These are phyloP conservation scores for Musa itinerans DNA, from an alignment of 176 grass and related monocot species.

Conservation along the genomic window DNA sequence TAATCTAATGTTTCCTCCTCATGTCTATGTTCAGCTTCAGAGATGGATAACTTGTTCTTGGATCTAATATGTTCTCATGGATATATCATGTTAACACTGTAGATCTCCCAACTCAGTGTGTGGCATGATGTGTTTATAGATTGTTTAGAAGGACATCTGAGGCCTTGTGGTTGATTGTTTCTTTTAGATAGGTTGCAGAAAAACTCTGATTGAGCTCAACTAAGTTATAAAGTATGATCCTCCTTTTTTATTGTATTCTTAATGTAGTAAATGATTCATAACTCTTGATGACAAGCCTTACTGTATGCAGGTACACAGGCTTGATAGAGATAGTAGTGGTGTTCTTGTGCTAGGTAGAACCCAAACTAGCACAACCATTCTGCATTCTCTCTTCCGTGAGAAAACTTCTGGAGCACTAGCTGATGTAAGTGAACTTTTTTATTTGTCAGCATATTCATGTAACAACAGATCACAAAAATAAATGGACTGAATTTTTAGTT, in stretches of 20 bases:
- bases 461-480: neutral
- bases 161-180: no score
- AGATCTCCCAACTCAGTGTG: neutral
- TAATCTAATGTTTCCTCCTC: no score
- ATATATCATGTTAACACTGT: no score
- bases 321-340: conserved; percentile 92
- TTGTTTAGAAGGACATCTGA: neutral
- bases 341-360: conserved; percentile 80
- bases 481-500: neutral
- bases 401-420: conserved; percentile 89
- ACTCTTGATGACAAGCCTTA: neutral
- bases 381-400: conserved; percentile 90
- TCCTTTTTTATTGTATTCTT: neutral
- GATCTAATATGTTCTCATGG: no score
- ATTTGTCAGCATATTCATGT: conserved; percentile 3
- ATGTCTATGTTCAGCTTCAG: no score
- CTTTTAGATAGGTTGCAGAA: neutral
- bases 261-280: neutral
- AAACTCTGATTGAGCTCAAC: neutral
- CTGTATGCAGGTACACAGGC: conserved; percentile 64
- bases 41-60: no score
- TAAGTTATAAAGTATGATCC: neutral
- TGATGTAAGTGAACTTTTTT: conserved; percentile 45
- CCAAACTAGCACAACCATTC: conserved; percentile 63
- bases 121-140: neutral